These are phyloP conservation scores for Trichosanthes truncata DNA, from an alignment of 306 rosid genomes.

Conservation along the genomic window DNA sequence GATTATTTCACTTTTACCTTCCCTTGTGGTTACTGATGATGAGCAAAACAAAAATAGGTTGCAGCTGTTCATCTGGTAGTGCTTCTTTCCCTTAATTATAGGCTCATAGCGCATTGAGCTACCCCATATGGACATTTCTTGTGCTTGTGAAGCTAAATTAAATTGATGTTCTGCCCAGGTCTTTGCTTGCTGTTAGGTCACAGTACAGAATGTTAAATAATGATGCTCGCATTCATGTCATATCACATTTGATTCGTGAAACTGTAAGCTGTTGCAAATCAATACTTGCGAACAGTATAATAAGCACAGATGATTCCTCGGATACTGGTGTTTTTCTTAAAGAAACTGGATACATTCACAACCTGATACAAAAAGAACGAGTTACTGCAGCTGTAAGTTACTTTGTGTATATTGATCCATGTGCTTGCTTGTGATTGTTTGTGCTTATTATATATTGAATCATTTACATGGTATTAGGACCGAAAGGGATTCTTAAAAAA, in stretches of 20 bases:
- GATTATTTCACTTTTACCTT: slow-evolving; percentile 75
- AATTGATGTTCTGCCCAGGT: slow-evolving; percentile 47
- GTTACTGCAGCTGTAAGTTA: slow-evolving; percentile 78
- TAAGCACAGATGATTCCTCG: slow-evolving; percentile 52
- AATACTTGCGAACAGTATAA: slow-evolving; percentile 75
- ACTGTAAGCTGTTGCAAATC: slow-evolving; percentile 73
- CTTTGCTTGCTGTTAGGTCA: slow-evolving; percentile 79
- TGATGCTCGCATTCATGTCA: slow-evolving; percentile 86
- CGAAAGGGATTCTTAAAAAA: neutral
- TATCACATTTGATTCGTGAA: slow-evolving; percentile 86
- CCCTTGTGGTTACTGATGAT: slow-evolving; percentile 75
- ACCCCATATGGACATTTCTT: neutral
- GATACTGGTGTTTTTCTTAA: slow-evolving; percentile 37
- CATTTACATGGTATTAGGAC: neutral
- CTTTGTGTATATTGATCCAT: neutral
- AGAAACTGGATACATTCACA: slow-evolving; percentile 71
- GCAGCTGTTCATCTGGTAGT: slow-evolving; percentile 90
- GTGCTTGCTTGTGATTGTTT: slow-evolving; percentile 4
- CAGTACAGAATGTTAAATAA: slow-evolving; percentile 75
- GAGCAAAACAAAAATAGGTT: slow-evolving; percentile 92
- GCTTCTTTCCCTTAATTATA: neutral
- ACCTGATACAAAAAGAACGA: slow-evolving; percentile 84
- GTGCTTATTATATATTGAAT: neutral
- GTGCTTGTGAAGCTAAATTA: neutral
- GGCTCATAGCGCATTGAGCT: neutral